Evolutionary conservation across 257 asterid genomes (phyloP).

Genomic region (Solanum paucissectum): DNA sequence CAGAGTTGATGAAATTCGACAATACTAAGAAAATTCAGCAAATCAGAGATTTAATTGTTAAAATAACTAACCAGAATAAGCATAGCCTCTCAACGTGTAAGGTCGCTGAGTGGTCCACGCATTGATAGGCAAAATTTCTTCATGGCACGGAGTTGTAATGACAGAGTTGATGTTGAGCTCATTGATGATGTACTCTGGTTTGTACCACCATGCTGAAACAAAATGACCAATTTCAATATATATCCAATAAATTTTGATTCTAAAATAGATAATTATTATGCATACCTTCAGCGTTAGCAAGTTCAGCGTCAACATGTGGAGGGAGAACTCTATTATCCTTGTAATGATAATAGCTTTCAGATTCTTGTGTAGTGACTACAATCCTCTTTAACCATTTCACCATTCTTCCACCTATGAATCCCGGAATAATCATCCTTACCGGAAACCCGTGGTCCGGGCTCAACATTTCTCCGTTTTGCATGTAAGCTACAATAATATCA

Average conservation of each 20-base stretch:
- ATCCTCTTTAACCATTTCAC: slow-evolving; percentile 88
- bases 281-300: slow-evolving; percentile 81
- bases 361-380: slow-evolving; percentile 53
- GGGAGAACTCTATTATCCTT: slow-evolving; percentile 79
- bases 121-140: slow-evolving; percentile 75
- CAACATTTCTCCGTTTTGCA: slow-evolving; percentile 77
- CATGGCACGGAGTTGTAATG: slow-evolving; percentile 87
- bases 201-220: slow-evolving; percentile 91
- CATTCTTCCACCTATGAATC: slow-evolving; percentile 92
- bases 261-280: slow-evolving; percentile 4
- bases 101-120: slow-evolving; percentile 85
- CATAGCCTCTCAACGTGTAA: slow-evolving; percentile 74
- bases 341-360: slow-evolving; percentile 64
- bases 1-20: background rate
- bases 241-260: background rate
- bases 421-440: slow-evolving; percentile 74
- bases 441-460: slow-evolving; percentile 90
- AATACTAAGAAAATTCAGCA: background rate
- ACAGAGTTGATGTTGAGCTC: slow-evolving; percentile 90
- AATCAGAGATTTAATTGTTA: background rate
- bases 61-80: slow-evolving; percentile 64
- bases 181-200: slow-evolving; percentile 73
- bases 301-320: slow-evolving; percentile 82
- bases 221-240: background rate
- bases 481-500: slow-evolving; percentile 70